These are phyloP conservation scores for Xylariaceae sp. DNA, from an alignment of 2,329 filamentous ascomycete genomes.

Conservation along the genomic window DNA sequence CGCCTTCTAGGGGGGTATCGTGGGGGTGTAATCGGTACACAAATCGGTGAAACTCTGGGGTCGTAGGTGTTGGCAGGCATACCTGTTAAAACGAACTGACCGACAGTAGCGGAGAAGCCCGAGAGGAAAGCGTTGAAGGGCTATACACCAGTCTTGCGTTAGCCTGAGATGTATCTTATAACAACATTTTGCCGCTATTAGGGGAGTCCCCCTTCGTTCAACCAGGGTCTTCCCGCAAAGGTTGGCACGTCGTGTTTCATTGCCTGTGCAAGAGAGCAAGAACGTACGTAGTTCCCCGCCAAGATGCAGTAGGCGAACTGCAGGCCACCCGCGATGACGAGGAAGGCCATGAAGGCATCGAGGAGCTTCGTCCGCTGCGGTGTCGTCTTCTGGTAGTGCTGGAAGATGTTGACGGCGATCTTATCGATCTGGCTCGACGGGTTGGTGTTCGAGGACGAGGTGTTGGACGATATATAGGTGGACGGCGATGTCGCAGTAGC, in stretches of 20 bases:
- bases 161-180: no score
- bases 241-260: background rate
- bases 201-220: no score
- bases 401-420: slow-evolving; percentile 65
- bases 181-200: no score
- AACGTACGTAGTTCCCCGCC: slow-evolving; percentile 86
- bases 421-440: slow-evolving; percentile 39
- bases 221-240: background rate
- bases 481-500: slow-evolving; percentile 9
- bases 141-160: no score
- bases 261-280: background rate
- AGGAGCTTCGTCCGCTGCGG: slow-evolving; percentile 88
- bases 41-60: no score
- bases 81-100: slow-evolving; percentile 94
- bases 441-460: slow-evolving; percentile 25
- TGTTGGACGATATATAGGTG: slow-evolving; percentile 20
- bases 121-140: slow-evolving; percentile 98
- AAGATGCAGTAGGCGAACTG: slow-evolving; percentile 93
- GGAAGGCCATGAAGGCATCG: slow-evolving; percentile 83
- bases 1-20: no score
- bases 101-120: slow-evolving; percentile 89
- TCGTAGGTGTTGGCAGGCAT: slow-evolving; percentile 31
- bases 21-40: no score
- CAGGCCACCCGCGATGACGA: slow-evolving; percentile 77
- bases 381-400: slow-evolving; percentile 74